Evolutionary conservation across 2,329 filamentous ascomycete genomes (phyloP), one percentile per base, ranked within the genome.

Genomic region (Thermomyces lanuginosus): DNA sequence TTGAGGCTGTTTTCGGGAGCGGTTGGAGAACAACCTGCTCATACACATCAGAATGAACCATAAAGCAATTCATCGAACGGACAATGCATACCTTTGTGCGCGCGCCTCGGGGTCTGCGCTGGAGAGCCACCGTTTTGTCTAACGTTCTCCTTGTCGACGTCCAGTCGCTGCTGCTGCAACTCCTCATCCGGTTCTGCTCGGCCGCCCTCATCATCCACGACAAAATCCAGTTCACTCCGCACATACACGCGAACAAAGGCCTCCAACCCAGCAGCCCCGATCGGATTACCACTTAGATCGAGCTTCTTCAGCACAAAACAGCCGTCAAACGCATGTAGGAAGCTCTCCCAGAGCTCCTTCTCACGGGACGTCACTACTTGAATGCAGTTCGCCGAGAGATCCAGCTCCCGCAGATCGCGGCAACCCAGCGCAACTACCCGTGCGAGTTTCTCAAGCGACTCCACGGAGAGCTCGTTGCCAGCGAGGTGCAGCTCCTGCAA

Each of bases 351-450:
- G 6, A 52, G 40, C 4, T 31, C 25, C 17, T 52, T 49, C 19
- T 62, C 44, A 6, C 14, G 19, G 8, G 23, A 23, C n/a, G 17
- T 4, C 4, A 31, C 34, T 13, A 65, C 47, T 7, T 34, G 38
- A 32, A 66, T 56, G 1, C 46, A 33, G 36, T 66, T 66, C 12
- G 49, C 36, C 6, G 60, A 56, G 5, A 66, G 38, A 33, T 63
- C 56, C 11, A 66, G 41, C 14, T 58, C 56, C 32, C 52, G 51
- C 9, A 66, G 39, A 20, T 61, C 56, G n/a, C 47, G 46, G n/a
- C 39, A 32, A 5, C 54, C 52, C n/a, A 56, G 40, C 8, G 41
- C 35, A 24, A 66, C 48, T 17, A 62, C 44, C 11, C 45, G 40
- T 2, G 53, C 52, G 3, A 66, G 46, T 22, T 46, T 46, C 6